phyloP scores from a whole-genome alignment of 129 eudicot species.

The Sambucus nigra region DNA sequence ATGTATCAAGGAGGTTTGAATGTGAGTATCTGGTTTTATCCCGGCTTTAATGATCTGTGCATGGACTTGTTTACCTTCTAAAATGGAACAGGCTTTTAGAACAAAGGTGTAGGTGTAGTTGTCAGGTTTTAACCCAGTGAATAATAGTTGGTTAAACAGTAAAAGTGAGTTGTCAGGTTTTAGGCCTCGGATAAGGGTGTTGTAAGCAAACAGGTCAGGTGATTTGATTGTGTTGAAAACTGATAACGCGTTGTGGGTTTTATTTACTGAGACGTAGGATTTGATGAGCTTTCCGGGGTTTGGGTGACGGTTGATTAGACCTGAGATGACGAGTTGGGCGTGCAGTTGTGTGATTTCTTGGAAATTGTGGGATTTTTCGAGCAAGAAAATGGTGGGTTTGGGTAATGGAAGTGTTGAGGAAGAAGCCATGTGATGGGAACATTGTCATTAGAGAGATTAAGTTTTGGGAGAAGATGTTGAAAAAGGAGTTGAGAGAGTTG shows the following conservation, averaged over 20 bases:
- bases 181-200: conserved; percentile 37
- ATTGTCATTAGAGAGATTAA: too few species aligned
- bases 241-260: conserved; percentile 22
- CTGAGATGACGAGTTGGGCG: conserved; percentile 21
- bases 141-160: conserved; percentile 23
- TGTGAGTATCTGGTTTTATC: conserved; percentile 15
- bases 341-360: conserved; percentile 28
- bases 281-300: conserved; percentile 29
- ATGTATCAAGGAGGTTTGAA: conserved; percentile 28
- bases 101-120: conserved; percentile 36
- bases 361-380: conserved; percentile 23
- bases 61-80: conserved; percentile 42
- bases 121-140: conserved; percentile 25
- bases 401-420: too few species aligned
- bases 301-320: conserved; percentile 20
- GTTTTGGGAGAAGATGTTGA: too few species aligned
- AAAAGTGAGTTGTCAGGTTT: conserved; percentile 23
- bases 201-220: conserved; percentile 40
- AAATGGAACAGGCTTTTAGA: conserved; percentile 38
- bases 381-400: conserved; percentile 12
- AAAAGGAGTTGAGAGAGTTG: too few species aligned
- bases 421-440: too few species aligned
- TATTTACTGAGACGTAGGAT: conserved; percentile 22
- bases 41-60: conserved; percentile 36
- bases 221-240: conserved; percentile 21